Evolutionary conservation across 2,329 filamentous ascomycete genomes (phyloP), one percentile per base, ranked within the genome.

Genomic region (Mycosphaerella sp.): DNA sequence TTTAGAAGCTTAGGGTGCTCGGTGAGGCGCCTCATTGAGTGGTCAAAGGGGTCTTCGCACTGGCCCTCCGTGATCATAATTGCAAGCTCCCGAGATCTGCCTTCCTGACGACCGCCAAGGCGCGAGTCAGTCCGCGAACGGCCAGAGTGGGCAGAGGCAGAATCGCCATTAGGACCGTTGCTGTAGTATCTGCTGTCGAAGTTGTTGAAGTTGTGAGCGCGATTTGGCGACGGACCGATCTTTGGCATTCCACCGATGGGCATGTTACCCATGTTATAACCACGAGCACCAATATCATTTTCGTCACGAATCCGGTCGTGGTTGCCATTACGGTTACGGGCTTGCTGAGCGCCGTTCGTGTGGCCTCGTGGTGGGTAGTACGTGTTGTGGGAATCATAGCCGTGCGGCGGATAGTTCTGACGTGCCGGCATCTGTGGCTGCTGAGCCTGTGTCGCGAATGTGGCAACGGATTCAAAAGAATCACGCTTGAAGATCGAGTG

Each of bases 1-100:
- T 52, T 49, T 6, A 44, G 28, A 13, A 48, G 37, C 43, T 47
- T 50, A 9, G 18, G 44, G 9, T 50, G 44, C 5, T 47, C 53
- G 39, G 50, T 49, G 49, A 54, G 54, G 6, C 46, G 50, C 14
- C 39, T 52, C 27, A 58, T 49, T 8, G 12, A 45, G 43, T 52
- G 49, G 17, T 59, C 57, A 39, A 44, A 53, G 2, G 57, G 57
- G 18, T 59, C 53, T 28, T 59, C 57, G 6, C 55, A 56, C 21
- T 36, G 32, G 25, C 53, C 57, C 13, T 28, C 14, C 53, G 49
- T 58, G 47, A 59, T 55, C 37, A 48, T 12, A 13, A 53, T 14
- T 1, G 53, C 57, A 6, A 58, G 34, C 9, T 17, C 17, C 7
- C 36, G 36, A 6, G 45, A 37, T 5, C 21, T 28, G 8, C 45